Percentiles rank a stretch among this genome's conserved stretches.
phyloP scores from a whole-genome alignment of 2,329 filamentous ascomycete genomes.

The Sporothrix dimorphospora region DNA sequence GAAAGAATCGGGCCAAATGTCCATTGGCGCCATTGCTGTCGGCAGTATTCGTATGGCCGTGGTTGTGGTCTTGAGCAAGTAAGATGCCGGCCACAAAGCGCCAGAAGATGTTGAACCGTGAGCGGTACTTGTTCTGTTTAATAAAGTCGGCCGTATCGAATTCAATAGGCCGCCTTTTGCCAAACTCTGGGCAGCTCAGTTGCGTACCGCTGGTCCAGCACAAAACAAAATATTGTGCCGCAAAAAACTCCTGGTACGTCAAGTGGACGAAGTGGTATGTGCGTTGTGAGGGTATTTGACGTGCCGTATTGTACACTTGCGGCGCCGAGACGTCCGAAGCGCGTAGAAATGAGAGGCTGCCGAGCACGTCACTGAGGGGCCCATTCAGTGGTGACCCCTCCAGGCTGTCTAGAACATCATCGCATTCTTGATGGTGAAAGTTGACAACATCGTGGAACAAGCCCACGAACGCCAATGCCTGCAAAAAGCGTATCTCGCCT shows the following conservation, averaged over 20 bases:
- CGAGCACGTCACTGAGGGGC: neutral
- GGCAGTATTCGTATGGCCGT: neutral
- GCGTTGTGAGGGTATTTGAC: neutral
- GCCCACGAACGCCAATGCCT: neutral
- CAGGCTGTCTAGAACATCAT: neutral
- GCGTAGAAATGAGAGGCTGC: neutral
- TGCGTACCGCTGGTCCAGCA: neutral
- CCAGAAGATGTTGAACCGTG: neutral
- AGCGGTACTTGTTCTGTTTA: neutral
- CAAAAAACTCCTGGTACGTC: neutral
- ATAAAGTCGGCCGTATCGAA: neutral
- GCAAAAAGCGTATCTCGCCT: neutral
- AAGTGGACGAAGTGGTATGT: neutral
- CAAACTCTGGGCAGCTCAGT: neutral
- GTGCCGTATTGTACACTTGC: neutral
- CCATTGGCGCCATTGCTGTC: no score
- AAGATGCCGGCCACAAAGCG: neutral
- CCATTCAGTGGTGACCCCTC: neutral
- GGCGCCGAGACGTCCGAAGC: neutral
- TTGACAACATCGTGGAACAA: neutral
- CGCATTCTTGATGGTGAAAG: neutral
- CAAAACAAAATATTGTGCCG: neutral
- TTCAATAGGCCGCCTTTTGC: neutral
- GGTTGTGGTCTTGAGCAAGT: neutral
- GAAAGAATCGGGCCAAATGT: neutral